Evolutionary conservation across 805 yeast species (phyloP).

Genomic region (Metschnikowia colocasiae): DNA sequence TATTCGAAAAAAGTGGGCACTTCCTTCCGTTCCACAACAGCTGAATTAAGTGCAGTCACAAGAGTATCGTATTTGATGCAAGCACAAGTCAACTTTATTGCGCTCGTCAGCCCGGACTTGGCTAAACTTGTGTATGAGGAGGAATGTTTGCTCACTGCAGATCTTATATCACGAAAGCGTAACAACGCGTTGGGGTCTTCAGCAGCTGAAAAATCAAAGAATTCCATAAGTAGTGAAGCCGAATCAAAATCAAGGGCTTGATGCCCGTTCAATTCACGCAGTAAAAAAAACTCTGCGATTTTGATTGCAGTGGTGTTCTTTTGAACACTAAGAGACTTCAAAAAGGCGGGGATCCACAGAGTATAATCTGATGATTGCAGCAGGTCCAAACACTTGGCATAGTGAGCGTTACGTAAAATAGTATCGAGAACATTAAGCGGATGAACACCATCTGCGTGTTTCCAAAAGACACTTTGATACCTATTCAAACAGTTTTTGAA

Average conservation of each 20-base stretch:
- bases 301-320: constrained; percentile 51
- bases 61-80: constrained; percentile 21
- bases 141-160: constrained; percentile 44
- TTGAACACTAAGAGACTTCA: constrained; percentile 46
- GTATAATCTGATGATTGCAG: constrained; percentile 39
- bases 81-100: constrained; percentile 7
- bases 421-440: constrained; percentile 57
- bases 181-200: constrained; percentile 28
- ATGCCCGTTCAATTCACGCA: constrained; percentile 7
- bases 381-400: constrained; percentile 31
- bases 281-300: constrained; percentile 47
- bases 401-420: constrained; percentile 53
- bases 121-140: constrained; percentile 27
- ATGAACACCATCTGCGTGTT: constrained; percentile 47
- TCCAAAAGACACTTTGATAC: constrained; percentile 53
- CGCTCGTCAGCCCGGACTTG: constrained; percentile 4
- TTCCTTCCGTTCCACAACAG: constrained; percentile 11
- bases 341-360: constrained; percentile 50
- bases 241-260: constrained; percentile 6
- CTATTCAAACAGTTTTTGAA: constrained; percentile 43
- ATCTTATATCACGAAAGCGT: constrained; percentile 46
- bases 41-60: constrained; percentile 12
- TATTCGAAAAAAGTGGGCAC: constrained; percentile 13
- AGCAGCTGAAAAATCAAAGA: constrained; percentile 18
- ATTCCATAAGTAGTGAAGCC: constrained; percentile 13